Evolutionary conservation across 345 rosid genomes (phyloP), one percentile per base, ranked within the genome.

Genomic region (Laguncularia racemosa): DNA sequence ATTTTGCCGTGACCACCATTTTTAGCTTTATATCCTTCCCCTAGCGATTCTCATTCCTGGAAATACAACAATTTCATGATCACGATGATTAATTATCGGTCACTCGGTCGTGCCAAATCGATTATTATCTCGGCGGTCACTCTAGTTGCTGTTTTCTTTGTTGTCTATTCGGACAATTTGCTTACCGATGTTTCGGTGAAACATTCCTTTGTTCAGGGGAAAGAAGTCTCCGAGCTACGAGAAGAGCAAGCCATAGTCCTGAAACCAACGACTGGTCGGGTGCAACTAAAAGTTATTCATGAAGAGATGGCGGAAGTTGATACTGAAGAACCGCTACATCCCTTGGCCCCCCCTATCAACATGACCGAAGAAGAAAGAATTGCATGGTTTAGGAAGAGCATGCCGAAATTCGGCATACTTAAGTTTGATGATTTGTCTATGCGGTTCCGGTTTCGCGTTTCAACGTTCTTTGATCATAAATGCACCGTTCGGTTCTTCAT

Each of bases 401-500:
- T 79, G 14, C 62, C 55, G 0, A 73, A 75, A 0, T 61, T 76
- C 28, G 79, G 76, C 60, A 71, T 84, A 57, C 73, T 91, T 67
- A 72, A 58, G 71, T 77, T 96, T 21, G 69, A 77, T 14, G 56
- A 75, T 46, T 15, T 71, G 49, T 73, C 85, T 20, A 38, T 49
- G 71, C 57, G 64, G 57, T 91, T 88, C 54, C 86, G 82, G 14
- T 59, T 71, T 6, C 76, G 85, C 33, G 76, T 80, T 61, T 44
- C 73, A 14, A 58, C 73, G 16, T 86, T 87, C 68, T 78, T 88
- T 45, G 44, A 67, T 62, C 53, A 70, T 1, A 48, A 58, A 3
- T 88, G 96, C n/a, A 80, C 73, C 18, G 69, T 78, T 51, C 77
- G 66, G 60, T 79, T 86, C 67, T 91, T 79, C 77, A 84, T 85